Evolutionary conservation across 1,139 yeast genomes (phyloP).

Genomic region (Hemisphaericaspora xylanilytica): DNA sequence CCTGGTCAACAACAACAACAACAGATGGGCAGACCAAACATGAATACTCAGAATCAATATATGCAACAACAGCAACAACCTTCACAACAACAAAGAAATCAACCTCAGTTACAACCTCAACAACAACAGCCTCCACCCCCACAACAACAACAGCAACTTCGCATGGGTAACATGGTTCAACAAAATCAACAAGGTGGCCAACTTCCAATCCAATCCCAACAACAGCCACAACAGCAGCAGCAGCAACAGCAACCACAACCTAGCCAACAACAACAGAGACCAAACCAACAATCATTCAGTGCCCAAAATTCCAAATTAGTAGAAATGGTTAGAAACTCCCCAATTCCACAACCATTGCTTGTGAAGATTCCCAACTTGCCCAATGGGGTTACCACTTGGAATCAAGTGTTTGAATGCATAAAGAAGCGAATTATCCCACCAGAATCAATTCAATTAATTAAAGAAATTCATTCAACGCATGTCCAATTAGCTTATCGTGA

Average conservation of each 20-base stretch:
- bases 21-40: background rate
- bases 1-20: conserved; percentile 40
- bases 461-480: conserved; percentile 62
- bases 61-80: conserved; percentile 21
- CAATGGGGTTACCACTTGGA: conserved; percentile 81
- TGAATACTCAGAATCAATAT: conserved; percentile 34
- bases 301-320: conserved; percentile 19
- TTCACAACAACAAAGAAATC: conserved; percentile 42
- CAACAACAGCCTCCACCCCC: conserved; percentile 41
- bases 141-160: conserved; percentile 17
- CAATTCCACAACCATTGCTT: conserved; percentile 74
- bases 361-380: conserved; percentile 77
- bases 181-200: conserved; percentile 10
- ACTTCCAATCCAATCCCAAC: conserved; percentile 6
- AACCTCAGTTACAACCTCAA: conserved; percentile 13
- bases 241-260: conserved; percentile 12
- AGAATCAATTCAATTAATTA: conserved; percentile 52
- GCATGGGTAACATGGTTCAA: conserved; percentile 4
- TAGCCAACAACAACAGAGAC: conserved; percentile 10
- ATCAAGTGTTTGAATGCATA: conserved; percentile 70
- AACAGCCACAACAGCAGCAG: conserved; percentile 8
- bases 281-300: conserved; percentile 3
- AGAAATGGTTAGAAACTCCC: conserved; percentile 46
- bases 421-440: conserved; percentile 57
- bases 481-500: conserved; percentile 34